These are phyloP conservation scores for Fusarium falciforme DNA, from an alignment of 2,329 filamentous ascomycete species.

Conservation along the genomic window DNA sequence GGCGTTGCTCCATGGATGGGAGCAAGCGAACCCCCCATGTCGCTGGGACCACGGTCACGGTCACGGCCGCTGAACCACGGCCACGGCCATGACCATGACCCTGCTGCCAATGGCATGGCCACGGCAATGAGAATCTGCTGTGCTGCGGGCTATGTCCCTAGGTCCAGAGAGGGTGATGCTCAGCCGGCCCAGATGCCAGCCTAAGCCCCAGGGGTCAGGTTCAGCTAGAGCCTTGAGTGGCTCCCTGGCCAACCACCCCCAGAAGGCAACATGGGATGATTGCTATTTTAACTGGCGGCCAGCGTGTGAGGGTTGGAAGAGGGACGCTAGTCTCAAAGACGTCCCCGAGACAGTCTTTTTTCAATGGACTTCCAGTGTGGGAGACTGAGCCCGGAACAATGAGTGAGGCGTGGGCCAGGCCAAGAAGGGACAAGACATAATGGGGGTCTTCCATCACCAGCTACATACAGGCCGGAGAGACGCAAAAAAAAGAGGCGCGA, in stretches of 20 bases:
- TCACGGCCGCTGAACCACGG: constrained; percentile 17
- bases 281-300: constrained; percentile 22
- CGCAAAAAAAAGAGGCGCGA: neutral
- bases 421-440: constrained; percentile 29
- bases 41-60: constrained; percentile 4
- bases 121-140: neutral
- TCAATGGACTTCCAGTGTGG: constrained; percentile 5
- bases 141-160: neutral
- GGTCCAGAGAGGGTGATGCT: constrained; percentile 15
- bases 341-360: constrained; percentile 6
- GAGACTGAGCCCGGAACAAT: constrained; percentile 21
- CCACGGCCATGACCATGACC: constrained; percentile 6
- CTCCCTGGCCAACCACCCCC: constrained; percentile 6
- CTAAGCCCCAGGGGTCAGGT: constrained; percentile 8
- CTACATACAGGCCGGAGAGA: neutral
- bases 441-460: constrained; percentile 13
- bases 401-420: constrained; percentile 25
- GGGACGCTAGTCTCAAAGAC: constrained; percentile 12
- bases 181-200: constrained; percentile 30
- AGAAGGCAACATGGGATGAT: constrained; percentile 10
- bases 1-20: constrained; percentile 19
- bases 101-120: constrained; percentile 9
- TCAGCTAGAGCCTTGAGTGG: constrained; percentile 16
- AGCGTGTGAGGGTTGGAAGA: neutral
- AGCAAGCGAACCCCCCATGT: constrained; percentile 27